Base-by-base conservation (phyloP, 2,329 filamentous ascomycete genomes). In the Sarocladium oryzae region DNA sequence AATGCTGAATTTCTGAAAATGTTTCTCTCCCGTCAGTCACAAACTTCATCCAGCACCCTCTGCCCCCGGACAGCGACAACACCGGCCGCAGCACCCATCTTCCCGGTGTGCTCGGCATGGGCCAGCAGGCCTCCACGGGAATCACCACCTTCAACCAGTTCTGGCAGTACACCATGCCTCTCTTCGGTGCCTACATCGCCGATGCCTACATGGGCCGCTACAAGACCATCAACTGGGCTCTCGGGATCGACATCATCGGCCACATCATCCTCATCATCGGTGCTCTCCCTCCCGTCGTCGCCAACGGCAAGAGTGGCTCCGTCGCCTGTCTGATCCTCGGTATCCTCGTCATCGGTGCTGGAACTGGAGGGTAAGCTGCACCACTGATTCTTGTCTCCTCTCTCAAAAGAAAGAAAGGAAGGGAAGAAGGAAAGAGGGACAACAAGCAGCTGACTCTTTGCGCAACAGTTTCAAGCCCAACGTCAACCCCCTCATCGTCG, bases 121-220 rank as follows among this genome's bases (percentile, higher is more conserved):
- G 77, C 9, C 78, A 82, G 60, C 71, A 74, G 53, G 77, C 77
- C 2, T 77, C 69, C 9, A 69, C 65, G 23, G 68, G 69, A 41
- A 62, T 73, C 56, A 69, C 65, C 50, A 70, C 65, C 18, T 69
- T 81, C 67, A 80, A 79, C 57, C 43, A 72, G 48, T 81, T 84
- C 64, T 82, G 79, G 78, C 72, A 77, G 36, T 84, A 83, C 59
- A 64, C 77, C 30, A 81, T 78, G 69, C 80, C 81, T 1, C 66
- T 84, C 2, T 64, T 77, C 21, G 81, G 81, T 51, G 73, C 72
- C 53, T 75, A 66, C 51, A 51, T 75, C 5, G 72, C 70, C 51
- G 72, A 74, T 53, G 77, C 82, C 56, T 84, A 83, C 61, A 76
- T 79, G 61, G 85, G 85, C 30, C 83, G 84, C 54, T 89, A 82